Evolutionary conservation across 2,329 filamentous ascomycete species (phyloP).

Genomic region (Penicillium fuscoglaucum): DNA sequence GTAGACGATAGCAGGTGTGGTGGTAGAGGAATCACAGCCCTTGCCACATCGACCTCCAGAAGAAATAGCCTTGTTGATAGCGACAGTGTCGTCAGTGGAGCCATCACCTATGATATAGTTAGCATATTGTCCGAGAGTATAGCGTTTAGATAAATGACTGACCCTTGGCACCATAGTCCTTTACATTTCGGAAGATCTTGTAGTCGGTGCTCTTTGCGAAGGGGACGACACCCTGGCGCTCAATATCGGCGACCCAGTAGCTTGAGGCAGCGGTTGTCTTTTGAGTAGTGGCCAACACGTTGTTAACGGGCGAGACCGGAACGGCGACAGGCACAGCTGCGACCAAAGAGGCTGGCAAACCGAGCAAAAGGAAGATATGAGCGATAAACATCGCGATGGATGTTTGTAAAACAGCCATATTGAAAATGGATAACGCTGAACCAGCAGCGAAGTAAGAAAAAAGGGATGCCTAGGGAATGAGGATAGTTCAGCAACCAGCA

Average conservation of each 20-base stretch:
- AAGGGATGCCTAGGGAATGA: conserved; percentile 15
- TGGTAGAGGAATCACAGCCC: conserved; percentile 79
- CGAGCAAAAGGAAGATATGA: conserved; percentile 37
- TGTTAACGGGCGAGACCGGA: conserved; percentile 16
- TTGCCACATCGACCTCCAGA: conserved; percentile 76
- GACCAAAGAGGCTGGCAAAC: conserved; percentile 29
- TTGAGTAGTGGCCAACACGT: conserved; percentile 12
- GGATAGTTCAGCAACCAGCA: conserved; percentile 32
- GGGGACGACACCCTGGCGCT: conserved; percentile 67
- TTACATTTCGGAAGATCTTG: conserved; percentile 75
- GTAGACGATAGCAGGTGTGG: conserved; percentile 83
- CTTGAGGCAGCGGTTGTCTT: conserved; percentile 36
- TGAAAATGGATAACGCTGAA: conserved; percentile 29
- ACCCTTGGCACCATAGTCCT: conserved; percentile 71
- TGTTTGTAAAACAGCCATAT: conserved; percentile 27
- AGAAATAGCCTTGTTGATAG: conserved; percentile 81
- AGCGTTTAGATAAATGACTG: conserved; percentile 43
- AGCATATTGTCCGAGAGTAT: conserved; percentile 13
- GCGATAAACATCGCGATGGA: conserved; percentile 31
- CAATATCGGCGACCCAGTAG: conserved; percentile 73
- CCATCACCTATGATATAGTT: conserved; percentile 56
- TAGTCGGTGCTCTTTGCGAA: conserved; percentile 61
- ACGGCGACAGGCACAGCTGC: conserved; percentile 33
- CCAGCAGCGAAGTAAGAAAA: conserved; percentile 31
- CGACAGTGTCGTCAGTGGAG: conserved; percentile 76